A percentile compares a stretch with the other conserved stretches of the same genome.
These are phyloP conservation scores for Fusarium decemcellulare DNA, from an alignment of 2,329 filamentous ascomycete genomes.

Conservation along the genomic window DNA sequence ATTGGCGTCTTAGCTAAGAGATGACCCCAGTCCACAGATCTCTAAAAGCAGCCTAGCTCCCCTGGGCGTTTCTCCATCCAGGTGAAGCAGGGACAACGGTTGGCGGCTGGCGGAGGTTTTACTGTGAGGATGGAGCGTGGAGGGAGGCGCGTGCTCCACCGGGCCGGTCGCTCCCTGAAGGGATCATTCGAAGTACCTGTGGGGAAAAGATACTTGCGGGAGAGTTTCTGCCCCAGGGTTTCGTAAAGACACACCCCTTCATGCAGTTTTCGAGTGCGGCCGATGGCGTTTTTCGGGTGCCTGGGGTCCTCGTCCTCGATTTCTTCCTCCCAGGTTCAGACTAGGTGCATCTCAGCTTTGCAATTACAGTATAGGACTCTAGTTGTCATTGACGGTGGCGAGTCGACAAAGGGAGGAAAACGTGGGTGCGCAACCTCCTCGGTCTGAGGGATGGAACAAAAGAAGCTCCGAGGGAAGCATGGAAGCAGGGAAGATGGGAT, in stretches of 20 bases:
- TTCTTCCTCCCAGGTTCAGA: conserved; percentile 7
- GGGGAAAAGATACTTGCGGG: conserved; percentile 48
- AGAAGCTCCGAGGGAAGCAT: conserved; percentile 31
- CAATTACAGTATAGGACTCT: not conserved
- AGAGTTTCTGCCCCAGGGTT: conserved; percentile 42
- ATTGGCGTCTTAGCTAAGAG: conserved; percentile 31
- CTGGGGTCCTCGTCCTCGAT: not conserved
- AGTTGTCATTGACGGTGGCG: conserved; percentile 29
- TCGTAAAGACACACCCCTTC: conserved; percentile 46
- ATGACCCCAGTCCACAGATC: conserved; percentile 21
- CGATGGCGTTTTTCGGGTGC: conserved; percentile 2
- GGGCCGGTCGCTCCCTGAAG: conserved; percentile 41
- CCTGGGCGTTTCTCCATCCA: conserved; percentile 34
- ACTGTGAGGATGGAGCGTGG: conserved; percentile 24
- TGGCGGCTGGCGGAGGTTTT: conserved; percentile 38
- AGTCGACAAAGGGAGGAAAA: conserved; percentile 16
- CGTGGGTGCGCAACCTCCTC: conserved; percentile 22
- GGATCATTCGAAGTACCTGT: conserved; percentile 45
- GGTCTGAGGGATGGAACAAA: conserved; percentile 18
- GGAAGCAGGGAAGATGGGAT: conserved; percentile 23
- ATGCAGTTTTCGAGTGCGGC: conserved; percentile 5
- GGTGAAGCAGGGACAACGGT: conserved; percentile 32
- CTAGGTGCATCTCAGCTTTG: conserved; percentile 9
- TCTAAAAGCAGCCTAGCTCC: conserved; percentile 31
- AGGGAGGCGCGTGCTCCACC: conserved; percentile 41